Evolutionary conservation across 192 early-diverging fungal genomes (phyloP).

Genomic region (Dissophora ornata): DNA sequence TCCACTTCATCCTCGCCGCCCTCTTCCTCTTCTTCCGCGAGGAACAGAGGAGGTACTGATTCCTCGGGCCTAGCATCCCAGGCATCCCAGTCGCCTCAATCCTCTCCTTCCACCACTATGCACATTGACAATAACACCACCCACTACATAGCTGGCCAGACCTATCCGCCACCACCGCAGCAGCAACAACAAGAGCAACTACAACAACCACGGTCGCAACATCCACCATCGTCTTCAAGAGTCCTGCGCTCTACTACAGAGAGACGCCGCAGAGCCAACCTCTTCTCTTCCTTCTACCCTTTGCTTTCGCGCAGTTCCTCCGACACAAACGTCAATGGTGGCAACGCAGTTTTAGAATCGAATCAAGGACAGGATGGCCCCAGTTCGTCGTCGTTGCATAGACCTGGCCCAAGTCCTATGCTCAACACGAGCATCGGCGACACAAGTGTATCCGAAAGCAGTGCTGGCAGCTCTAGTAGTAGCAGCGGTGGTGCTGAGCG

Average conservation of each 20-base stretch:
- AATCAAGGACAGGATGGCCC: no score
- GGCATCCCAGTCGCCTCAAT: neutral
- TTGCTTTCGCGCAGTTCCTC: slow-evolving; percentile 33
- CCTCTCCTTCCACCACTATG: slow-evolving; percentile 1
- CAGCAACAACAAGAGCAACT: slow-evolving; percentile 16
- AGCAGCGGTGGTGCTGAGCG: slow-evolving; percentile 1
- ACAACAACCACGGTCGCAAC: slow-evolving; percentile 1
- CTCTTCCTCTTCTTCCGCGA: slow-evolving; percentile 10
- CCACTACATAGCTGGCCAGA: neutral
- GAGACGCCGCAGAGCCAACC: slow-evolving; percentile 37
- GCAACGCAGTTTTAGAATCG: no score
- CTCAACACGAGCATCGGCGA: no score
- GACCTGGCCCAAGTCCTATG: no score
- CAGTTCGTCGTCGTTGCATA: no score
- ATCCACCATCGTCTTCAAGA: slow-evolving; percentile 27
- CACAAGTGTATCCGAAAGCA: neutral
- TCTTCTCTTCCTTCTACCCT: slow-evolving; percentile 51
- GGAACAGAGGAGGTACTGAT: slow-evolving; percentile 11
- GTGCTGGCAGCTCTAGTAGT: no score
- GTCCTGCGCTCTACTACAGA: slow-evolving; percentile 37
- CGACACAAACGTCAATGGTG: slow-evolving; percentile 2
- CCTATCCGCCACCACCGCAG: neutral
- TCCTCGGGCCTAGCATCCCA: no score
- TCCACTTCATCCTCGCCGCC: neutral
- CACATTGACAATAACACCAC: neutral